phyloP scores from a whole-genome alignment of 169 alveolate genomes.

The Plasmodium berghei region DNA sequence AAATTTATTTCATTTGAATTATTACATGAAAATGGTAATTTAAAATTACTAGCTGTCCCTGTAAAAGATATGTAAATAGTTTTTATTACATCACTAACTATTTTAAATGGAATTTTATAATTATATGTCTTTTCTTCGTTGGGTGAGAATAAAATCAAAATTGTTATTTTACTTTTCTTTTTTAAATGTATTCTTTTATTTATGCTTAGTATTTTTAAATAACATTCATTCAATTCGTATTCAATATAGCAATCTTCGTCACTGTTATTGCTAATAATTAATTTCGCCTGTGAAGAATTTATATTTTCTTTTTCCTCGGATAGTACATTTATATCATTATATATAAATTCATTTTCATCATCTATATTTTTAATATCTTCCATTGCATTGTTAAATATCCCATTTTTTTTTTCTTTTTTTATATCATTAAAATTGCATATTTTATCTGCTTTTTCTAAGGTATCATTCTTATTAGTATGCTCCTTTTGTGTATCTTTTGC shows the following conservation, averaged over 20 bases:
- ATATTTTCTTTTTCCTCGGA: constrained; percentile 21
- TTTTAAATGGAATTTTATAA: constrained; percentile 57
- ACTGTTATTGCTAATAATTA: constrained; percentile 48
- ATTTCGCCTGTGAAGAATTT: constrained; percentile 27
- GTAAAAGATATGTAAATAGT: constrained; percentile 20
- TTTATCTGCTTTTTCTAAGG: not conserved
- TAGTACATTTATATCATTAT: constrained; percentile 1
- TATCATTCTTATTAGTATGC: not conserved
- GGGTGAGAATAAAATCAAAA: constrained; percentile 45
- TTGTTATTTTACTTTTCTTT: constrained; percentile 21
- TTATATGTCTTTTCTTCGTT: constrained; percentile 57
- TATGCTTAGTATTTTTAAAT: constrained; percentile 22
- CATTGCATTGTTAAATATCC: not conserved
- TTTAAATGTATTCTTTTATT: constrained; percentile 34
- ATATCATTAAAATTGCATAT: not conserved
- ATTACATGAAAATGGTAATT: constrained; percentile 59
- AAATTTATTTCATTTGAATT: constrained; percentile 52
- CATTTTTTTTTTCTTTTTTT: constrained; percentile 10
- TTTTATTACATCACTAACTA: constrained; percentile 38
- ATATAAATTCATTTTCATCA: not conserved
- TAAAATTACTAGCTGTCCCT: constrained; percentile 64
- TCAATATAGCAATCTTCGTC: constrained; percentile 68
- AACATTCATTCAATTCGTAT: constrained; percentile 52
- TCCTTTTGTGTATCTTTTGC: not conserved
- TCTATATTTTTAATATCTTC: not conserved